A percentile compares a stretch with the other conserved stretches of the same genome.
These are phyloP conservation scores for Chrysosporium queenslandicum DNA, from an alignment of 2,329 filamentous ascomycete genomes.

Conservation along the genomic window DNA sequence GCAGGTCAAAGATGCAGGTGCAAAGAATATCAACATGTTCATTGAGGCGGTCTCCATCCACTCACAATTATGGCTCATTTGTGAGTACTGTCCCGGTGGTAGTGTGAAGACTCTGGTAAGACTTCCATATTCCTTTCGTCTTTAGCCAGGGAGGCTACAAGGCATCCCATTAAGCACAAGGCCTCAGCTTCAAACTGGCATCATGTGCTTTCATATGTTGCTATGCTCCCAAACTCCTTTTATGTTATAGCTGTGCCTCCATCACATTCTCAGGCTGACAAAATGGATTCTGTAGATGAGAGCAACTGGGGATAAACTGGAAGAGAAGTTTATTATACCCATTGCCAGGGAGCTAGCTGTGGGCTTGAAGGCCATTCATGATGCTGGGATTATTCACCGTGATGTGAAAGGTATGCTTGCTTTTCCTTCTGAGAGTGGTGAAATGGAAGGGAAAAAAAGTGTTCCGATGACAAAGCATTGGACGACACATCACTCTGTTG, in stretches of 20 bases:
- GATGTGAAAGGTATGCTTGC: slow-evolving; percentile 49
- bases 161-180: too few relatives aligned
- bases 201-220: background rate
- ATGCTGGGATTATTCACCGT: slow-evolving; percentile 55
- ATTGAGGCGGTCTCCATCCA: slow-evolving; percentile 55
- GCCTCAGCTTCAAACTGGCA: background rate
- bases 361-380: slow-evolving; percentile 53
- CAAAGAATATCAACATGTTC: slow-evolving; percentile 54
- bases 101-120: slow-evolving; percentile 54
- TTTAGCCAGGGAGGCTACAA: too few relatives aligned
- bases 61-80: slow-evolving; percentile 56
- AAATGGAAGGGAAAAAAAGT: slow-evolving; percentile 2
- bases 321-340: slow-evolving; percentile 53
- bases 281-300: slow-evolving; percentile 32
- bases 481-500: background rate
- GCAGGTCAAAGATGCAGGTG: slow-evolving; percentile 52
- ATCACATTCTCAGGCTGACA: background rate
- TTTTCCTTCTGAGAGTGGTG: background rate
- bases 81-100: slow-evolving; percentile 56
- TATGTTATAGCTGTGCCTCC: background rate
- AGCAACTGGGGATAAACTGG: slow-evolving; percentile 41
- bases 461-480: background rate
- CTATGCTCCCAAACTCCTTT: background rate
- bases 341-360: slow-evolving; percentile 55
- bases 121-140: background rate